Evolutionary conservation across 768 basidiomycete species (phyloP), one percentile per base, ranked within the genome.

Genomic region (Leucosporidium scottii): DNA sequence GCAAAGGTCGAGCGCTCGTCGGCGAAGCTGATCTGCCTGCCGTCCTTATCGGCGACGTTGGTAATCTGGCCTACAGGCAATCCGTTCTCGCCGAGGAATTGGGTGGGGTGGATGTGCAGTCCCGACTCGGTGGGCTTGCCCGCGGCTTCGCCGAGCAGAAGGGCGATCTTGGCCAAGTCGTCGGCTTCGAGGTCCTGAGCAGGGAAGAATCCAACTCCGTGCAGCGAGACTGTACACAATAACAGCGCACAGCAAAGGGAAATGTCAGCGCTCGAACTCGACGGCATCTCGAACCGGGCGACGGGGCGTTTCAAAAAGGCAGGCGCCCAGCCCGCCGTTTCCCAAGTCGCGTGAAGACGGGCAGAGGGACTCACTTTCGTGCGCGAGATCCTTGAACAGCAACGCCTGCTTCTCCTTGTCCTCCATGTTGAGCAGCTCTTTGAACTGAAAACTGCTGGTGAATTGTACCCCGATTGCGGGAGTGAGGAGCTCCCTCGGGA

Each of bases 191-290:
- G 60, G n/a, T 78, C 73, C 63, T 80, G 79, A 18, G 69, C 74
- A 28, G 74, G 67, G 76, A 80, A 79, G 74, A 79, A 78, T 58
- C 75, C 76, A 65, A 80, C 78, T 0, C 79, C 79, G n/a, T 77
- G 72, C 15, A 71, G 72, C 10, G 78, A 78, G 61, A 80, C 77
- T 78, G 56, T 9, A 10, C 34, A 34, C 34, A 44, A 15, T 36
- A 18, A 44, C 51, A 31, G n/a, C 25, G 61, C 20, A 8, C 0
- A 30, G 39, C 27, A 25, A 8, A 17, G 3, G 39, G 15, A 44
- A 44, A 44, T 8, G 39, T 44, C 39, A 44, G 39, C 39, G 8
- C 15, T 13, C 39, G 15, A 44, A 13, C 39, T 17, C 39, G 34
- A 8, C 39, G 39, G 39, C 39, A 44, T 44, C 39, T 44, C 39